These are phyloP conservation scores for Penicillium cosmopolitanum DNA, from an alignment of 495 filamentous ascomycete genomes.

Conservation along the genomic window DNA sequence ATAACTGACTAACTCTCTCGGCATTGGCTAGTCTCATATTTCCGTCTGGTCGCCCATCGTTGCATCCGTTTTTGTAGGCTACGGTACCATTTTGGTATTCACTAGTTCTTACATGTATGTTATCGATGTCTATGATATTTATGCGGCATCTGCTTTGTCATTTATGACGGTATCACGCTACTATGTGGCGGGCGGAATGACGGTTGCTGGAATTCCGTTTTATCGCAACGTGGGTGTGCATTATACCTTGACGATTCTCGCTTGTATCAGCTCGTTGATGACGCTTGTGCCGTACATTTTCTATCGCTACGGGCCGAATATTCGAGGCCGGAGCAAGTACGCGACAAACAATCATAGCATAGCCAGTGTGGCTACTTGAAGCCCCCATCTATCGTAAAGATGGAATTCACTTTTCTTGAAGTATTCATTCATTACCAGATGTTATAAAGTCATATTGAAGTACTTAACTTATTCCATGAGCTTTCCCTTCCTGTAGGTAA, in stretches of 20 bases:
- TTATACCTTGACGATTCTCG: slow-evolving; percentile 61
- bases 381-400: too few species aligned
- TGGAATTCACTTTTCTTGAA: too few species aligned
- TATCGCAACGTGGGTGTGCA: slow-evolving; percentile 58
- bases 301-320: slow-evolving; percentile 50
- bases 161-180: slow-evolving; percentile 57
- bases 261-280: slow-evolving; percentile 50
- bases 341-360: too few species aligned
- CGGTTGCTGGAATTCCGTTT: slow-evolving; percentile 52
- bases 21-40: slow-evolving; percentile 33
- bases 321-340: slow-evolving; percentile 43
- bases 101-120: slow-evolving; percentile 59
- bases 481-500: too few species aligned
- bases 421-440: too few species aligned
- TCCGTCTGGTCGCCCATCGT: slow-evolving; percentile 58
- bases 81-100: slow-evolving; percentile 57
- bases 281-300: slow-evolving; percentile 59
- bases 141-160: slow-evolving; percentile 48
- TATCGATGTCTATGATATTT: slow-evolving; percentile 56
- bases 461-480: too few species aligned
- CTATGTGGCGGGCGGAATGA: slow-evolving; percentile 53
- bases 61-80: slow-evolving; percentile 55
- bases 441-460: too few species aligned
- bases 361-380: too few species aligned
- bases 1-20: not conserved